Evolutionary conservation across 2,329 filamentous ascomycete genomes (phyloP).

Genomic region (Exophiala bonariae): DNA sequence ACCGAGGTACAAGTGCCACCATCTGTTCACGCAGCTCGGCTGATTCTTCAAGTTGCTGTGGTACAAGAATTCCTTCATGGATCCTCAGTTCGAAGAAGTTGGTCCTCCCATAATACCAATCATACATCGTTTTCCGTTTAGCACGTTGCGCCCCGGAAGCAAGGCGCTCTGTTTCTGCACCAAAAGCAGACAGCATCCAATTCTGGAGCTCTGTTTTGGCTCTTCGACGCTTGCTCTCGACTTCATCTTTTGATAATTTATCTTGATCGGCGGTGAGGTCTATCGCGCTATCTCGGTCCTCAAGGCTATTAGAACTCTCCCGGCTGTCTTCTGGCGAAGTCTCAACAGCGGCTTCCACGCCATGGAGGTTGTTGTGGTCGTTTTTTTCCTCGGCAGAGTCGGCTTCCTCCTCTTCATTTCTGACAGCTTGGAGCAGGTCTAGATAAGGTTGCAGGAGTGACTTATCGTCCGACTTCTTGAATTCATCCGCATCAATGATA

Average conservation of each 20-base stretch:
- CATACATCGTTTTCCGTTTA: not conserved
- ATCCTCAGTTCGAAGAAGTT: slow-evolving; percentile 7
- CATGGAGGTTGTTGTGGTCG: too few species aligned
- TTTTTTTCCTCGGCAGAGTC: too few species aligned
- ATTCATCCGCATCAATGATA: slow-evolving; percentile 6
- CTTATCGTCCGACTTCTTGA: not conserved
- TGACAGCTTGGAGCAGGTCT: not conserved
- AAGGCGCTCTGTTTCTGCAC: not conserved
- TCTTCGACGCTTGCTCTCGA: not conserved
- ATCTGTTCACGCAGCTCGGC: slow-evolving; percentile 1
- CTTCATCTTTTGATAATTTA: not conserved
- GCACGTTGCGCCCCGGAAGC: not conserved
- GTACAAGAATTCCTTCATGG: not conserved
- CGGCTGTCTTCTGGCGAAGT: too few species aligned
- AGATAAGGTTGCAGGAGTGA: not conserved
- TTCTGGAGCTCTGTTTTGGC: slow-evolving; percentile 7
- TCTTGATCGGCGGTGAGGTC: slow-evolving; percentile 3
- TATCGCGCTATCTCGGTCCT: slow-evolving; percentile 7
- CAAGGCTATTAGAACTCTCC: not conserved
- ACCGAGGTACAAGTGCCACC: not conserved
- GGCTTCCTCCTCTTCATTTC: not conserved
- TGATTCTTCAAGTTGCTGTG: slow-evolving; percentile 4
- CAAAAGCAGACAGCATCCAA: slow-evolving; percentile 13
- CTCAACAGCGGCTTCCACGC: too few species aligned
- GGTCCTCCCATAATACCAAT: slow-evolving; percentile 9